Percentiles rank a stretch among this genome's conserved stretches.
phyloP scores from a whole-genome alignment of 331 rosid genomes.

The Pyracantha coccinea region DNA sequence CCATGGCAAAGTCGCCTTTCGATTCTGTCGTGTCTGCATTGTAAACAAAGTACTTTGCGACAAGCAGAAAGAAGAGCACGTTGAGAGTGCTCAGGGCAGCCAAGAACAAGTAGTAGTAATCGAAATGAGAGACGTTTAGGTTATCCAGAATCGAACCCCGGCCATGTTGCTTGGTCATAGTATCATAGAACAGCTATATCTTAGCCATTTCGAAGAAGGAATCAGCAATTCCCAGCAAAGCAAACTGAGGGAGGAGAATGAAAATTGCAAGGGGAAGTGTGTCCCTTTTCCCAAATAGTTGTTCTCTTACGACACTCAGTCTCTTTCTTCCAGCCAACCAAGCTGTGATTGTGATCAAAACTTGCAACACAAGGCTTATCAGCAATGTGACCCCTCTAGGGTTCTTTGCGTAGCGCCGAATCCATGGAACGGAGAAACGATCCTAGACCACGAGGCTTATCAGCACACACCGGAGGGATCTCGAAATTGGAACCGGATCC shows the following conservation, averaged over 20 bases:
- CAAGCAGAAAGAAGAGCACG: constrained; percentile 51
- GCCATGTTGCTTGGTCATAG: constrained; percentile 57
- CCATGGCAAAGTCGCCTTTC: constrained; percentile 10
- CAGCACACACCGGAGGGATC: constrained; percentile 76
- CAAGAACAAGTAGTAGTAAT: constrained; percentile 59
- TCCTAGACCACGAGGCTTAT: constrained; percentile 54
- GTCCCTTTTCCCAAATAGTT: constrained; percentile 20
- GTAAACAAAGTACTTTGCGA: constrained; percentile 52
- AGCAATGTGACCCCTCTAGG: constrained; percentile 81
- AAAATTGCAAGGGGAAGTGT: constrained; percentile 59
- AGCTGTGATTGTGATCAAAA: constrained; percentile 38
- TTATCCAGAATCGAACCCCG: constrained; percentile 73
- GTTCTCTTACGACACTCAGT: constrained; percentile 37
- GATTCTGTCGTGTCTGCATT: constrained; percentile 34
- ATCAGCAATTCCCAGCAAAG: constrained; percentile 59
- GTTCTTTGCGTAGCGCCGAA: constrained; percentile 47
- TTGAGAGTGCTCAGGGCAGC: constrained; percentile 49
- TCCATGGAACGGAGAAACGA: constrained; percentile 39
- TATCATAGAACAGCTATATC: constrained; percentile 74
- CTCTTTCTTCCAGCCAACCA: constrained; percentile 42
- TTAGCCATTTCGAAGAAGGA: constrained; percentile 62
- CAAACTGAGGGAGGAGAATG: constrained; percentile 65
- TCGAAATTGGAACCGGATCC: constrained; percentile 59
- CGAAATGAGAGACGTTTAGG: constrained; percentile 59
- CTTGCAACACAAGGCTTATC: constrained; percentile 51